phyloP scores from a whole-genome alignment of 768 basidiomycete genomes.

The Lentinula detonsa region DNA sequence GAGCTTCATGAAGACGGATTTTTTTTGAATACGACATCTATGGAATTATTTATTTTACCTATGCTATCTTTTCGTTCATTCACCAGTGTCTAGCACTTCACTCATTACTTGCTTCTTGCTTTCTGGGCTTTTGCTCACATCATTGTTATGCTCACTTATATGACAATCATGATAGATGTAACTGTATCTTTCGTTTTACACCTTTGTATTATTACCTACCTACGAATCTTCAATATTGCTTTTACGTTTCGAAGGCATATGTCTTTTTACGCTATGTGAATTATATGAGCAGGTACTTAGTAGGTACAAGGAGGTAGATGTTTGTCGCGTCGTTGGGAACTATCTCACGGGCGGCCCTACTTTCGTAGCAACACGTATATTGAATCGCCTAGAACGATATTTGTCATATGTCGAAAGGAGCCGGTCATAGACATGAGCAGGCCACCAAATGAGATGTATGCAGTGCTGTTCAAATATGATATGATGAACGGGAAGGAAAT shows the following conservation, averaged over 20 bases:
- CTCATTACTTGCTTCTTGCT: background rate
- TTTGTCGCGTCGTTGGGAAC: background rate
- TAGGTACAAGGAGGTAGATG: too few species aligned
- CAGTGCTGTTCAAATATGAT: conserved; percentile 54
- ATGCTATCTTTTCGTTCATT: background rate
- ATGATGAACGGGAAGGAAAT: conserved; percentile 4
- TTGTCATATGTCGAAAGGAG: conserved; percentile 86
- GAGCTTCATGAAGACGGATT: conserved; percentile 18
- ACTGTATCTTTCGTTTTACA: background rate
- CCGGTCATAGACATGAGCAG: conserved; percentile 92
- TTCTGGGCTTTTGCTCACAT: background rate
- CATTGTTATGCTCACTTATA: background rate
- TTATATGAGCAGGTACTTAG: too few species aligned
- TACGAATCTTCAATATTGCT: background rate
- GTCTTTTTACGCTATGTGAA: too few species aligned
- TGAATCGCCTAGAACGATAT: conserved; percentile 89
- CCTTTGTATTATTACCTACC: background rate
- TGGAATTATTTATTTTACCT: background rate
- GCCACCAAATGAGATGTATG: conserved; percentile 95
- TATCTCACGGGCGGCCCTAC: conserved; percentile 21
- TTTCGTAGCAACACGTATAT: conserved; percentile 85
- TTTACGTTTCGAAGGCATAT: too few species aligned
- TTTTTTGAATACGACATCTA: background rate
- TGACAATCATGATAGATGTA: background rate
- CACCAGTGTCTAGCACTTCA: background rate